A percentile compares a stretch with the other conserved stretches of the same genome.
Evolutionary conservation across 2,329 filamentous ascomycete species (phyloP).

Genomic region (Cercospora sp.): DNA sequence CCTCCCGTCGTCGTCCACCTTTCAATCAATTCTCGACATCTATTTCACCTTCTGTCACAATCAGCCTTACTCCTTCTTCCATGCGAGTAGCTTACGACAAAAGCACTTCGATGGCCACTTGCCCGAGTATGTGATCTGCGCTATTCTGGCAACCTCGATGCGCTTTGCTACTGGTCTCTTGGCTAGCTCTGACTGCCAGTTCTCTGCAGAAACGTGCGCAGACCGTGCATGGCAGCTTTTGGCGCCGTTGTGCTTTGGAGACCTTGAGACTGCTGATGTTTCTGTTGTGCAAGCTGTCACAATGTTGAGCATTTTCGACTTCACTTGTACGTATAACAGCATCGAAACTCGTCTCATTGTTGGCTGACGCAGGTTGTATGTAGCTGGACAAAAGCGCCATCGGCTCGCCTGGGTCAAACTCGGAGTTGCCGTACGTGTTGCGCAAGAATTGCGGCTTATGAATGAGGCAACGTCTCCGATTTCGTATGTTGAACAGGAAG

Average conservation of each 20-base stretch:
- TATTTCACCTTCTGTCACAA: constrained; percentile 9
- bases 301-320: background rate
- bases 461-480: background rate
- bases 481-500: background rate
- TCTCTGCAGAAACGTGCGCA: background rate
- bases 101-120: background rate
- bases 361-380: background rate
- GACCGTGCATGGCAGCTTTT: background rate
- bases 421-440: constrained; percentile 1
- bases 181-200: background rate
- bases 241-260: background rate
- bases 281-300: background rate
- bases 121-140: background rate
- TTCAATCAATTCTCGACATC: background rate
- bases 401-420: constrained; percentile 3
- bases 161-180: background rate
- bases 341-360: background rate
- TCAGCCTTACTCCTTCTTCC: constrained; percentile 8
- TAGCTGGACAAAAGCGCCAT: background rate
- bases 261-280: background rate
- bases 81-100: background rate
- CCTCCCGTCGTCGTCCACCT: background rate
- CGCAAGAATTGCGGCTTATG: constrained; percentile 4
- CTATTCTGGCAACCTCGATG: background rate
- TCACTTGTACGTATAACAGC: background rate